These are phyloP conservation scores for Aspergillus floridensis DNA, from an alignment of 2,329 filamentous ascomycete genomes.

Conservation along the genomic window DNA sequence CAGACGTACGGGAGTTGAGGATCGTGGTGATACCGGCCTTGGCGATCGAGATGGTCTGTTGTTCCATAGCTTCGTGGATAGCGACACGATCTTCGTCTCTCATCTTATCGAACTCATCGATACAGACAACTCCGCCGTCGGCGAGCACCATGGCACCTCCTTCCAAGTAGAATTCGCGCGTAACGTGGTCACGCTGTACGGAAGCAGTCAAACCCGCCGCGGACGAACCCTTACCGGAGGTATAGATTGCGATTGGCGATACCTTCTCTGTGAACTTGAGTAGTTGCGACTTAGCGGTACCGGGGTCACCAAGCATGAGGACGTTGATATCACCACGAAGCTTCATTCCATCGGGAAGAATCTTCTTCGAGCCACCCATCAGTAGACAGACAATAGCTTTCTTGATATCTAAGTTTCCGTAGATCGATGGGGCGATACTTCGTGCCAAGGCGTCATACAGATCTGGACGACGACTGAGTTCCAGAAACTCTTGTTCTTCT, in stretches of 20 bases:
- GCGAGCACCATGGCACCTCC: conserved; percentile 98
- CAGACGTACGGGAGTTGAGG: conserved; percentile 90
- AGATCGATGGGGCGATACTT: conserved; percentile 96
- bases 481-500: conserved; percentile 93
- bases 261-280: conserved; percentile 97
- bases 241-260: conserved; percentile 96
- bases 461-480: conserved; percentile 85
- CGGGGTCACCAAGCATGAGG: conserved; percentile 89
- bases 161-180: conserved; percentile 95
- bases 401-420: conserved; percentile 93
- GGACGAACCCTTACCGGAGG: conserved; percentile 95
- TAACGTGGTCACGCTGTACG: conserved; percentile 87
- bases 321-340: conserved; percentile 98
- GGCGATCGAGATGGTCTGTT: conserved; percentile 98
- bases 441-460: conserved; percentile 87
- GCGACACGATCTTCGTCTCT: conserved; percentile 95
- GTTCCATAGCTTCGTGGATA: conserved; percentile 99
- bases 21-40: conserved; percentile 99
- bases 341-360: conserved; percentile 95
- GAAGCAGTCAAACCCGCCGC: conserved; percentile 96
- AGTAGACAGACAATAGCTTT: conserved; percentile 93
- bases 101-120: conserved; percentile 99
- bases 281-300: conserved; percentile 96
- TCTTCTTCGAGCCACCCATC: conserved; percentile 95
- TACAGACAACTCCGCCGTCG: conserved; percentile 94